phyloP scores from a whole-genome alignment of 2,329 filamentous ascomycete species.

The Alternaria hordeiaustralica region DNA sequence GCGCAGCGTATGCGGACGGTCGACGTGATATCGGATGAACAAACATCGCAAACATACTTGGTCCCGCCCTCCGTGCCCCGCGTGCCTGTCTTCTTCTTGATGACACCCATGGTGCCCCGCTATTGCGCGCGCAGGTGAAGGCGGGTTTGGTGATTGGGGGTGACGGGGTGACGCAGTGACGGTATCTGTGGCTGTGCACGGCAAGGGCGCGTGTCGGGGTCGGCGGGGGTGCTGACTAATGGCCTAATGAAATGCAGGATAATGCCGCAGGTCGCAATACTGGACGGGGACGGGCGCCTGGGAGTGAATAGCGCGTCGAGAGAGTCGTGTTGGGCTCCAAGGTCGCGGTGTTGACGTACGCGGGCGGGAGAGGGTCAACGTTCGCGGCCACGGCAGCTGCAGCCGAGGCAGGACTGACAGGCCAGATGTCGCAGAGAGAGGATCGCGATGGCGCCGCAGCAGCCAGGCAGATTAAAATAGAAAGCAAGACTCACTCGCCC shows the following conservation, averaged over 20 bases:
- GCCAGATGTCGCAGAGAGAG: constrained; percentile 6
- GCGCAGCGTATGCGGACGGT: constrained; percentile 96
- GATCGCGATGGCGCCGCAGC: constrained; percentile 6
- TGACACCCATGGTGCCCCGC: constrained; percentile 76
- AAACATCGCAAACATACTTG: constrained; percentile 97
- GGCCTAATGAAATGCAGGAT: background rate
- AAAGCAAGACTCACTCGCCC: constrained; percentile 2
- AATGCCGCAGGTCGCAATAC: background rate
- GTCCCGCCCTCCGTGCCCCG: constrained; percentile 76
- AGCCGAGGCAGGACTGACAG: constrained; percentile 23
- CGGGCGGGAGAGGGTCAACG: constrained; percentile 12
- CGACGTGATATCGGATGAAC: constrained; percentile 94
- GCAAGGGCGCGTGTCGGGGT: constrained; percentile 15
- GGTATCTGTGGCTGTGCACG: constrained; percentile 34
- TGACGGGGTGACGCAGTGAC: background rate
- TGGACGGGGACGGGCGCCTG: background rate
- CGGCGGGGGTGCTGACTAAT: constrained; percentile 3
- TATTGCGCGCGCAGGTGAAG: constrained; percentile 12
- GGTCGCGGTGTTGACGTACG: constrained; percentile 1
- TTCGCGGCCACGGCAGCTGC: constrained; percentile 24
- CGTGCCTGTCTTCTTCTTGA: constrained; percentile 91
- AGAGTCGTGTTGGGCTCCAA: background rate
- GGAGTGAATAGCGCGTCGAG: background rate
- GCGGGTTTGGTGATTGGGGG: constrained; percentile 7
- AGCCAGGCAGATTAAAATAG: constrained; percentile 8